Percentiles rank a stretch among this genome's conserved stretches.
These are phyloP conservation scores for barrel medic (Medicago truncatula) DNA, from an alignment of 306 rosid genomes.

Conservation along the genomic window DNA sequence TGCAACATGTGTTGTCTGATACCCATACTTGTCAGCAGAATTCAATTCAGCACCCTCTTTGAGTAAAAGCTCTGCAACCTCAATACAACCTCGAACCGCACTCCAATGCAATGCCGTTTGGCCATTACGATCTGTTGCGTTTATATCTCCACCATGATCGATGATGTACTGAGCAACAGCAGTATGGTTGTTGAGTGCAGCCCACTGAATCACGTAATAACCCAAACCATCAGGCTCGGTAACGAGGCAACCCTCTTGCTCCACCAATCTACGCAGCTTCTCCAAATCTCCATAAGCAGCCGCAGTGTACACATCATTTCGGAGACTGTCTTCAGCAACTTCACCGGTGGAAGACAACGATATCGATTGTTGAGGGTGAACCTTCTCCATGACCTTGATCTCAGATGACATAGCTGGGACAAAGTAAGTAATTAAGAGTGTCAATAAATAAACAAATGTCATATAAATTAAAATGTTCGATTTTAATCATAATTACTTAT, in stretches of 20 bases:
- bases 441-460: too few species aligned
- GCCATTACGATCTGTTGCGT: constrained; percentile 84
- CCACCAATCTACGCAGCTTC: constrained; percentile 94
- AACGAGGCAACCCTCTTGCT: constrained; percentile 87
- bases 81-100: constrained; percentile 91
- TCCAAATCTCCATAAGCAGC: constrained; percentile 99
- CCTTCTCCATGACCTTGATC: constrained; percentile 97
- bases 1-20: constrained; percentile 90
- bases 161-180: constrained; percentile 96
- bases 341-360: constrained; percentile 31
- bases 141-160: constrained; percentile 91
- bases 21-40: constrained; percentile 39
- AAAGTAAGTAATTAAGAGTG: background rate
- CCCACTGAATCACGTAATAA: constrained; percentile 97
- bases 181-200: constrained; percentile 87
- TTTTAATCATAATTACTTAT: too few species aligned
- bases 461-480: too few species aligned
- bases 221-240: constrained; percentile 91
- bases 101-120: constrained; percentile 98
- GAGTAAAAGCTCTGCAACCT: constrained; percentile 91
- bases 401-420: constrained; percentile 76
- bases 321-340: constrained; percentile 48
- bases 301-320: constrained; percentile 90
- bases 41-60: constrained; percentile 70
- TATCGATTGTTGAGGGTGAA: constrained; percentile 52